Conservation (phyloP, 2,329 filamentous ascomycete genomes). For the Phialocephala sp. region DNA sequence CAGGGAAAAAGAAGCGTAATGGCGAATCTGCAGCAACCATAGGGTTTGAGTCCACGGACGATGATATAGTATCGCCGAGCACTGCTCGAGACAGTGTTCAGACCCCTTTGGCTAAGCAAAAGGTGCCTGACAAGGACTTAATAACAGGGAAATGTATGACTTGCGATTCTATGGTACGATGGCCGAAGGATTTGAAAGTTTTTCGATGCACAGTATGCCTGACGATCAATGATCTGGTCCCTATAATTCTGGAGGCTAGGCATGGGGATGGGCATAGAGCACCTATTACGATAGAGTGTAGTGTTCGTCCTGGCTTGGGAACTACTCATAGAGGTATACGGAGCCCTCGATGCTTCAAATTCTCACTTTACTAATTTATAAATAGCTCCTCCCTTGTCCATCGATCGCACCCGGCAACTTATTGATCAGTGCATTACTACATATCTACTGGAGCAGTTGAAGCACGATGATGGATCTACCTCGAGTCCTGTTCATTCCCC, state of each 20-base stretch:
- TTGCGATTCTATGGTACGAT: constrained; percentile 79
- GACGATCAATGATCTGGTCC: constrained; percentile 80
- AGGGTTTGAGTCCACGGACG: constrained; percentile 54
- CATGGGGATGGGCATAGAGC: constrained; percentile 36
- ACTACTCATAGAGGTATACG: constrained; percentile 35
- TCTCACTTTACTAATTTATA: neutral
- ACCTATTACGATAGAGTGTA: constrained; percentile 29
- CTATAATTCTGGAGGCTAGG: constrained; percentile 41
- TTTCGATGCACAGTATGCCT: constrained; percentile 86
- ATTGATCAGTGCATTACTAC: constrained; percentile 58
- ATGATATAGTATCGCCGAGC: constrained; percentile 45
- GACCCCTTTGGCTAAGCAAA: constrained; percentile 42
- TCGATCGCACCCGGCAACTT: constrained; percentile 63
- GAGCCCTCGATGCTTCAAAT: neutral
- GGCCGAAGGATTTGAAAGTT: constrained; percentile 73
- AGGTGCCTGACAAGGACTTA: constrained; percentile 61
- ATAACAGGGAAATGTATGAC: constrained; percentile 81
- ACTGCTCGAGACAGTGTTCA: constrained; percentile 22
- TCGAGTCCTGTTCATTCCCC: constrained; percentile 32
- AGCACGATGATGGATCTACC: constrained; percentile 40
- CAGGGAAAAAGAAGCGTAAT: constrained; percentile 60
- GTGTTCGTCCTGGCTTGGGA: constrained; percentile 24
- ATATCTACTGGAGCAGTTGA: constrained; percentile 52
- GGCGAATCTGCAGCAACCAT: constrained; percentile 44
- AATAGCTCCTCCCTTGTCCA: constrained; percentile 56